These are phyloP conservation scores for Sporothrix inflata DNA, from an alignment of 2,329 filamentous ascomycete species.

Conservation along the genomic window DNA sequence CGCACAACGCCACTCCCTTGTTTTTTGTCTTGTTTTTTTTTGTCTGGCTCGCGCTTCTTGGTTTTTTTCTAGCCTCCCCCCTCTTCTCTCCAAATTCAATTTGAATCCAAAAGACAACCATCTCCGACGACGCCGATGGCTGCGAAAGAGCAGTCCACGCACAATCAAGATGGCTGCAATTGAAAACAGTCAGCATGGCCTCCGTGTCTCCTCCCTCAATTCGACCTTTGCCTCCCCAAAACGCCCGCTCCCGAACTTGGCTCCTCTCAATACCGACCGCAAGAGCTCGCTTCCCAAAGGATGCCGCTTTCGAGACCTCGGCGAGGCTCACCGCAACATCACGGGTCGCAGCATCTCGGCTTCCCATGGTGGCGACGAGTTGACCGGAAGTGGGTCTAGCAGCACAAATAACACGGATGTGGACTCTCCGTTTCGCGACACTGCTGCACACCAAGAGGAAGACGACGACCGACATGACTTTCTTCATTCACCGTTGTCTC, in stretches of 20 bases:
- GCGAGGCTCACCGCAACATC: constrained; percentile 47
- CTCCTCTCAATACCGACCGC: not conserved
- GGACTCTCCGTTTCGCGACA: constrained; percentile 22
- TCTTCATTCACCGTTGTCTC: not conserved
- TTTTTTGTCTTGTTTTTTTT: not conserved
- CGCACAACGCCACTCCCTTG: not conserved
- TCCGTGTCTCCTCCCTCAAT: not conserved
- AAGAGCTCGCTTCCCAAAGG: constrained; percentile 40
- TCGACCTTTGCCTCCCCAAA: not conserved
- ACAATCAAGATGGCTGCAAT: not conserved
- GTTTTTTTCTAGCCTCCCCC: not conserved
- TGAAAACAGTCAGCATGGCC: not conserved
- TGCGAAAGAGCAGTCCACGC: not conserved
- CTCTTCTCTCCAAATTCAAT: not conserved
- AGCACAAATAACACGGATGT: not conserved
- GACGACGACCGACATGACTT: not conserved
- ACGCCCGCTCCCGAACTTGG: constrained; percentile 15
- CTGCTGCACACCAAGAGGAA: not conserved
- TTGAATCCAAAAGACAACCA: not conserved
- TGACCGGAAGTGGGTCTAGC: not conserved
- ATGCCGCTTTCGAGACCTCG: constrained; percentile 44
- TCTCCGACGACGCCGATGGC: not conserved
- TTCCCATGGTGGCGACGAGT: not conserved
- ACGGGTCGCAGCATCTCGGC: constrained; percentile 37
- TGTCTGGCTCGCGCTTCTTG: not conserved